Percentiles rank a stretch among this genome's conserved stretches.
Evolutionary conservation across 768 basidiomycete species (phyloP).

Genomic region (Leucosporidium yakuticum): DNA sequence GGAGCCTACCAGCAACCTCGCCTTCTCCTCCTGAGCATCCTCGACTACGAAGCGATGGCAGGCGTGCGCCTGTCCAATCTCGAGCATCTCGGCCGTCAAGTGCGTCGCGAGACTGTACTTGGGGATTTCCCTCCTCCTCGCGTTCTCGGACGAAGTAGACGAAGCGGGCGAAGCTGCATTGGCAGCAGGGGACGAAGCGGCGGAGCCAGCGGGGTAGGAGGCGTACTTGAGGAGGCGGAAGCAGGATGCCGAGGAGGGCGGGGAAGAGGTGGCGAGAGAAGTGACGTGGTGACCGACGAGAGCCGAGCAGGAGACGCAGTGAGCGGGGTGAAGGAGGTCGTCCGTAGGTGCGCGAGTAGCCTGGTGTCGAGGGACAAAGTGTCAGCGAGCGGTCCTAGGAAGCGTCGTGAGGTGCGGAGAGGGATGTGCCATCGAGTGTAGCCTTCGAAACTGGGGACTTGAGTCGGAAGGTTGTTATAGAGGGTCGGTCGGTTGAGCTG

Average conservation of each 20-base stretch:
- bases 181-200: neutral
- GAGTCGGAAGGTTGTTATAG: conserved; percentile 74
- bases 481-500: conserved; percentile 43
- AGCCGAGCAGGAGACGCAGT: conserved; percentile 14
- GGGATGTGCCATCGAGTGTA: conserved; percentile 76
- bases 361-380: conserved; percentile 15
- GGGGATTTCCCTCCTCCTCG: conserved; percentile 1
- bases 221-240: conserved; percentile 44
- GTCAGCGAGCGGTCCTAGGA: conserved; percentile 25
- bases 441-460: conserved; percentile 71
- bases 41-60: conserved; percentile 82
- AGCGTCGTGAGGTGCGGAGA: conserved; percentile 9
- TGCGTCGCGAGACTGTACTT: conserved; percentile 47
- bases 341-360: conserved; percentile 4
- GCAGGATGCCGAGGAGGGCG: conserved; percentile 60
- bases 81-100: conserved; percentile 82
- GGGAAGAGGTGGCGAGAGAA: conserved; percentile 64
- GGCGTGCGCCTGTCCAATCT: conserved; percentile 84
- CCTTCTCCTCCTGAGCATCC: conserved; percentile 78
- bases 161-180: no score
- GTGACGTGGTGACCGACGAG: conserved; percentile 67
- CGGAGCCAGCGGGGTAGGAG: conserved; percentile 13
- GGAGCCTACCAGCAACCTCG: conserved; percentile 63
- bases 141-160: neutral
- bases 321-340: conserved; percentile 27